Evolutionary conservation across 2,329 filamentous ascomycete species (phyloP).

Genomic region (Sclerotiophoma versabilis): DNA sequence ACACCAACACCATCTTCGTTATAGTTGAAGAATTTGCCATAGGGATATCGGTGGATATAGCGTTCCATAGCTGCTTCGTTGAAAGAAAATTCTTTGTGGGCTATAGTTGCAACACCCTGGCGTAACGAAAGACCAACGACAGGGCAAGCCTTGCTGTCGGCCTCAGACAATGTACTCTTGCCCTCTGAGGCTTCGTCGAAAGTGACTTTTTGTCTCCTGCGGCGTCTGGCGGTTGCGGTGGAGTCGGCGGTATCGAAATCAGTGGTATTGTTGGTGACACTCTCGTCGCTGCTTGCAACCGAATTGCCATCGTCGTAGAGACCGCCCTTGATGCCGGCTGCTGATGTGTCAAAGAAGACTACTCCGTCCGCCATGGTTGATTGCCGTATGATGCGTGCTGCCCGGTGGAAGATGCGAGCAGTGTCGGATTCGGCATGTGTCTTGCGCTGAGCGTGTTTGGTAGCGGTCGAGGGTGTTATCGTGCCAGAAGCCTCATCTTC

Average conservation of each 20-base stretch:
- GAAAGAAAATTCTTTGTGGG: conserved; percentile 40
- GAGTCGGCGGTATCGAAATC: conserved; percentile 41
- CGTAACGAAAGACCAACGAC: conserved; percentile 35
- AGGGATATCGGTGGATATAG: conserved; percentile 43
- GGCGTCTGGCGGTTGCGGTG: conserved; percentile 25
- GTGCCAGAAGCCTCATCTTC: conserved; percentile 26
- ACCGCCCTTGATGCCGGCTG: conserved; percentile 36
- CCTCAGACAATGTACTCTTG: conserved; percentile 1
- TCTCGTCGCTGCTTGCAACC: conserved; percentile 35
- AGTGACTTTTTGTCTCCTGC: conserved; percentile 18
- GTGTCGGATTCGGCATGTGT: conserved; percentile 32
- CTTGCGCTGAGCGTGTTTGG: conserved; percentile 31
- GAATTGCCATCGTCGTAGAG: conserved; percentile 29
- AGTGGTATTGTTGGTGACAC: conserved; percentile 39
- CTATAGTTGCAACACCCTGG: conserved; percentile 18
- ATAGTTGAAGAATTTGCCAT: conserved; percentile 47
- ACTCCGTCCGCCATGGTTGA: conserved; percentile 44
- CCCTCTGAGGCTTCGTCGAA: conserved; percentile 7
- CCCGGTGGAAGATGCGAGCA: conserved; percentile 44
- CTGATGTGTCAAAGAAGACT: conserved; percentile 46
- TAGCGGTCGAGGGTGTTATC: conserved; percentile 9
- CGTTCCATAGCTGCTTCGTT: conserved; percentile 44
- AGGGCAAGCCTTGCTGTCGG: conserved; percentile 35
- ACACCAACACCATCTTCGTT: conserved; percentile 42
- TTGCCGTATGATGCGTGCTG: conserved; percentile 45